A percentile compares a stretch with the other conserved stretches of the same genome.
These are phyloP conservation scores for Phascolomyces articulosus DNA, from an alignment of 371 early-diverging fungal genomes.

Conservation along the genomic window DNA sequence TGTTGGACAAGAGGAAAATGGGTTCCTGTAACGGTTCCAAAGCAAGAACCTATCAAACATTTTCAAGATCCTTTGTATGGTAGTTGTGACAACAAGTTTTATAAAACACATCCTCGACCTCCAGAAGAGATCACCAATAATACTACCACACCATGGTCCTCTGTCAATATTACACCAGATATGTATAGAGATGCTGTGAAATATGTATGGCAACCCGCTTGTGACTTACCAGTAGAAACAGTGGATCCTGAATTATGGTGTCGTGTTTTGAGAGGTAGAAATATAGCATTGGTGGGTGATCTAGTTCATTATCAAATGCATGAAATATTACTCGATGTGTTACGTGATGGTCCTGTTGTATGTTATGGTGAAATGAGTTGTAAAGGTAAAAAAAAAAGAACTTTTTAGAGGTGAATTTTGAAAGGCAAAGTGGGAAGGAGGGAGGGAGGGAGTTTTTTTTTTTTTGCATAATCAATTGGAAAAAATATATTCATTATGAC, in stretches of 20 bases:
- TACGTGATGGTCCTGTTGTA: conserved; percentile 48
- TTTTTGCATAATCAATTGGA: too few species aligned
- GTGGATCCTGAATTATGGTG: conserved; percentile 33
- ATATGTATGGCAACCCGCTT: conserved; percentile 16
- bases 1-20: conserved; percentile 23
- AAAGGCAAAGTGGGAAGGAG: not conserved
- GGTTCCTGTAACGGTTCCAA: not conserved
- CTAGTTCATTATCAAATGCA: conserved; percentile 59
- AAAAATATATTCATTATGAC: not conserved
- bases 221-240: conserved; percentile 5
- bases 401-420: not conserved
- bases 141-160: too few species aligned
- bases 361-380: conserved; percentile 64
- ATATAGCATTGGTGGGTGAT: conserved; percentile 60
- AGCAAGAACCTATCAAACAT: conserved; percentile 20
- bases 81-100: conserved; percentile 32
- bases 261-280: conserved; percentile 29
- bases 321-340: conserved; percentile 52
- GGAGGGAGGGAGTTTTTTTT: too few species aligned
- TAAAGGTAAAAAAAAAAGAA: conserved; percentile 34
- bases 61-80: conserved; percentile 49
- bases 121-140: too few species aligned
- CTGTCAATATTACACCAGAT: too few species aligned
- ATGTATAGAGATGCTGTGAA: conserved; percentile 1
- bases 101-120: conserved; percentile 2